Conservation (phyloP, 371 early-diverging fungal genomes). For the Mucor lusitanicus region DNA sequence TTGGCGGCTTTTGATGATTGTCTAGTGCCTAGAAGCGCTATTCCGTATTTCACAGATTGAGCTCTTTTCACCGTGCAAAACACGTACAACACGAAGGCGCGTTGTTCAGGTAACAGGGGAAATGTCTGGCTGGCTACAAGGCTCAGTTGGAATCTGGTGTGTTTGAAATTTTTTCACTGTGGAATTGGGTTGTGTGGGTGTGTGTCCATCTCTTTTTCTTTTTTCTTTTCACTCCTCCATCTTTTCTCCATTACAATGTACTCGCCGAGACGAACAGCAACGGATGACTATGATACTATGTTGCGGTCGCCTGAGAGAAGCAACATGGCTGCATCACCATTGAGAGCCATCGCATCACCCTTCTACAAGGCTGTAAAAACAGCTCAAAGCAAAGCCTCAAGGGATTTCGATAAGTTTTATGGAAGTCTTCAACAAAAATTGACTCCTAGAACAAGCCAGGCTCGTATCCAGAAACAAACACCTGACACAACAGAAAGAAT, state of each 20-base stretch:
- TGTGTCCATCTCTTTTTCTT: not conserved
- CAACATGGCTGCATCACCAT: conserved; percentile 7
- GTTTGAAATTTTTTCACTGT: not conserved
- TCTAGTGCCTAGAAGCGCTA: too few species aligned
- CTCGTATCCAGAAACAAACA: conserved; percentile 15
- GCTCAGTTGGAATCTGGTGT: not conserved
- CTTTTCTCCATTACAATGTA: conserved; percentile 7
- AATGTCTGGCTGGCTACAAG: too few species aligned
- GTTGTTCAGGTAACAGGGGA: too few species aligned
- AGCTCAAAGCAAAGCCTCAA: conserved; percentile 13
- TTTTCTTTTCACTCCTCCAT: not conserved
- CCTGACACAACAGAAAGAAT: conserved; percentile 9
- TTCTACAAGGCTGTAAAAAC: conserved; percentile 18
- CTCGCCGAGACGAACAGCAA: conserved; percentile 15
- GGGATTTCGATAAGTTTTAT: conserved; percentile 27
- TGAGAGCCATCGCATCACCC: conserved; percentile 18
- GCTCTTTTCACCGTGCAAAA: too few species aligned
- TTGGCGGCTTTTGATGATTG: too few species aligned
- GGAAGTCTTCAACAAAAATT: conserved; percentile 17
- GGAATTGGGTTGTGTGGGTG: too few species aligned
- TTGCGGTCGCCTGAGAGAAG: conserved; percentile 10
- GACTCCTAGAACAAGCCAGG: conserved; percentile 19
- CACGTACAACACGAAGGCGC: too few species aligned
- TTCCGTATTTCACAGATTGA: too few species aligned
- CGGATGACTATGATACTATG: not conserved